Base-by-base conservation (phyloP, 2,329 filamentous ascomycete species). In the Colletotrichum sp. region DNA sequence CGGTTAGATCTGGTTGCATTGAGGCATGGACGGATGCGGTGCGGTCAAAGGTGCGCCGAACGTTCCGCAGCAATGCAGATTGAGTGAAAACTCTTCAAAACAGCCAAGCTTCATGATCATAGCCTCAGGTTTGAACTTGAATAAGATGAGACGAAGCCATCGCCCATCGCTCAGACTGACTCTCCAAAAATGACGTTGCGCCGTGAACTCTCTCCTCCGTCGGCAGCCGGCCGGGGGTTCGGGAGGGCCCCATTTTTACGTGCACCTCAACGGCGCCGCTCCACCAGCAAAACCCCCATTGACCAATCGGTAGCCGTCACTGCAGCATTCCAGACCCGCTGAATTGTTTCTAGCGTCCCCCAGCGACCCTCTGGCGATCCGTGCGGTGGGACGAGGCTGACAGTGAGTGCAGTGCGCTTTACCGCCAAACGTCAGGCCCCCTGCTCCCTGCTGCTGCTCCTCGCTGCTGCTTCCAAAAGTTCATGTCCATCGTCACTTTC, bases 301-400 rank as follows among this genome's bases (percentile, higher is more conserved):
- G 74, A 25, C 63, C 74, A 76, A 74, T 73, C 64, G 71, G 70
- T 9, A 73, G 32, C n/a, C 25, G 6, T 15, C 36, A 22, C n/a
- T 55, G 39, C 27, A 22, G 19, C 36, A 32, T 65, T n/a, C n/a
- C 61, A 11, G 55, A 29, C 22, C 66, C 8, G 8, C 11, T 16
- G 12, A 9, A 27, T 55, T 16, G n/a, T 57, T 36, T 27, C 52
- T 72, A 75, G 73, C 69, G 74, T 30, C 44, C 39, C 52, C 63
- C 9, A 25, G n/a, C 9, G 55, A 44, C 69, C 69, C 6, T 12
- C 34, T 6, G 29, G 19, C 27, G 44, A 30, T 19, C 74, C 44
- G 64, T 73, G 74, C 59, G 16, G 70, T 27, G 63, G 22, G 32
- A 76, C 64, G 64, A 73, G 74, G 70, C 73, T 73, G 73, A 52